phyloP scores from a whole-genome alignment of 176 grass and related monocot species.

The Aegilops longissima region DNA sequence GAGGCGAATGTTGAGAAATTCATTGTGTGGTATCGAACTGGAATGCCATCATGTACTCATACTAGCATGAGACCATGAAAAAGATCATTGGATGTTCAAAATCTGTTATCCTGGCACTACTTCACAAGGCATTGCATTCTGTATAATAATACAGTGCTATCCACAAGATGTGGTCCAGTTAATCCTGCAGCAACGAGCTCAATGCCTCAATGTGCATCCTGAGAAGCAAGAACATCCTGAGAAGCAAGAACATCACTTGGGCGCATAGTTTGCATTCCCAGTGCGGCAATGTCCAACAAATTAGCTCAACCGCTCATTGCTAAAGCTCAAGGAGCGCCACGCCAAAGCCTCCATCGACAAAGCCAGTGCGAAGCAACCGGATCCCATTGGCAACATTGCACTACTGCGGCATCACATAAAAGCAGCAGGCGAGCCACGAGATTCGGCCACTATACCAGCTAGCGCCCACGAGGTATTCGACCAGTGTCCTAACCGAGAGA shows the following conservation, averaged over 20 bases:
- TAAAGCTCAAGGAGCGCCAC: too few relatives aligned
- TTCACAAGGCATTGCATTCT: not conserved
- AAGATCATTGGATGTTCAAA: not conserved
- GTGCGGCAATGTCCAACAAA: too few relatives aligned
- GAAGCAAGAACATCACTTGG: not conserved
- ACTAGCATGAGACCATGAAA: not conserved
- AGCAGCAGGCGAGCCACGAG: not conserved
- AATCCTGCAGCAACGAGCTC: not conserved
- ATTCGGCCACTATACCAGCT: not conserved
- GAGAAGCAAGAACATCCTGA: not conserved
- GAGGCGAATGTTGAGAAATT: not conserved
- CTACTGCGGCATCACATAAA: not conserved
- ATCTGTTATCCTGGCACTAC: not conserved
- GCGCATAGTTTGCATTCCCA: not conserved
- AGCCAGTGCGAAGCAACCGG: not conserved
- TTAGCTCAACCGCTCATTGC: too few relatives aligned
- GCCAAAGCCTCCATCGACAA: too few relatives aligned
- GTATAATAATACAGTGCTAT: not conserved
- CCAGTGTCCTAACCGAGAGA: not conserved
- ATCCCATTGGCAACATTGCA: not conserved
- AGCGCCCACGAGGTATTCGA: constrained; percentile 31
- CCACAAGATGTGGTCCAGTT: not conserved
- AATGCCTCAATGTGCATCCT: not conserved
- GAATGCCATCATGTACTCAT: not conserved
- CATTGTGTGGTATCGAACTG: not conserved